Evolutionary conservation across 495 filamentous ascomycete genomes (phyloP), one percentile per base, ranked within the genome.

Genomic region (Staphylotrichum tortipilum): DNA sequence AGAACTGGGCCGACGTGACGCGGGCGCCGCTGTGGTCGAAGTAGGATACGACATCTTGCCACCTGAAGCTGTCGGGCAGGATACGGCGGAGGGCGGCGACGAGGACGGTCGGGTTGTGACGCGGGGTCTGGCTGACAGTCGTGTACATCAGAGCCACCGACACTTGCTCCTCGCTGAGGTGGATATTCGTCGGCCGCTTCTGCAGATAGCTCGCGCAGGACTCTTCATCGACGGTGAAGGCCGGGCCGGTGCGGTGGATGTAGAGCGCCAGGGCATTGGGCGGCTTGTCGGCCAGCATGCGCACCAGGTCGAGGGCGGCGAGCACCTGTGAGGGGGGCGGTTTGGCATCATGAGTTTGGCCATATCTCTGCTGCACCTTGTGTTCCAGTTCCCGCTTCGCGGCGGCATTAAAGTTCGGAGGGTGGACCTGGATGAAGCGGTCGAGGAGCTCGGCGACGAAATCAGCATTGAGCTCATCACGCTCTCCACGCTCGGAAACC

Each of bases 21-120:
- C 83, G 71, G 19, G 94, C 70, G 33, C 80, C 78, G 26, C 85
- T 80, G 26, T 88, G 85, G 65, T 99, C 94, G 57, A 97, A 89
- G 44, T 80, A 78, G 39, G 80, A 77, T 37, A 97, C 75, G 3
- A 95, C 83, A 24, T 84, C 73, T 30, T 85, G 74, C 92, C 94
- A 99, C 52, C 83, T 78, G 54, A 95, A 81, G 18, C 80, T 78
- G n/a, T 57, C 41, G 18, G 69, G 63, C 6, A 76, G 57, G 42
- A 74, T 60, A 10, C 69, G 68, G 37, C 68, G 60, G 15, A 78
- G 64, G 18, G 68, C 60, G n/a, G 75, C 71, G 12, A 95, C 76
- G 56, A 96, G 84, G 19, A 81, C 77, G 29, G 81, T 80, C 14
- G 86, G 71, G 34, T 89, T 84, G 64, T 89, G 89, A 15, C 75